Evolutionary conservation across 2,329 filamentous ascomycete species (phyloP), one percentile per base, ranked within the genome.

Genomic region (Fusarium hostae): DNA sequence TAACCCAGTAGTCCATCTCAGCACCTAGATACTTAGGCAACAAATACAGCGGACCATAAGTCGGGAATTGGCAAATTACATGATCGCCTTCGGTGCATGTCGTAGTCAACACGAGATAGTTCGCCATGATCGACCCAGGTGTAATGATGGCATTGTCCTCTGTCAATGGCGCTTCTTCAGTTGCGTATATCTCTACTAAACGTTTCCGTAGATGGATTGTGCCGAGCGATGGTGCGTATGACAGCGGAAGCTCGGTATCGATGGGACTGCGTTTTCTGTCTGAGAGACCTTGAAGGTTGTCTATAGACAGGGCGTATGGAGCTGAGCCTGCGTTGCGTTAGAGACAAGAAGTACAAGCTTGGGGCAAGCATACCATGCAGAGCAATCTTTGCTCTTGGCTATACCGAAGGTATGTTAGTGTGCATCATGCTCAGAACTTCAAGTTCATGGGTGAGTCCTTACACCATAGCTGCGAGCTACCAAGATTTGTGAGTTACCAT

Each of bases 111-210:
- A 50, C 34, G 4, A 59, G 55, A 8, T 59, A 51, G 7, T 59
- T 59, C 1, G 55, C 55, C 43, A 51, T 50, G 2, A 59, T 50
- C 1, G 55, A 59, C 3, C 55, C 55, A 24, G 43, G 55, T 3
- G 55, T 51, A 34, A 51, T 59, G 26, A 59, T 40, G 16, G 51
- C 43, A 51, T 59, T 50, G 9, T 59, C 10, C 2, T 40, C 43
- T 2, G 43, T 32, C 2, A 59, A 16, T 2, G 43, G 55, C 12
- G 16, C 43, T 1, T 16, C 28, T 3, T 26, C 11, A 0, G 43
- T 50, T 1, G 43, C n/a, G 9, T 50, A 59, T 0, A 59, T 59
- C 3, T 59, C 55, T 3, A 43, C 55, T 3, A 59, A 10, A 0
- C 43, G 43, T 10, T 40, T 24, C 1, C 34, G 55, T 12, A 59